Conservation (phyloP, 768 basidiomycete species). For the Tulasnella sp. region DNA sequence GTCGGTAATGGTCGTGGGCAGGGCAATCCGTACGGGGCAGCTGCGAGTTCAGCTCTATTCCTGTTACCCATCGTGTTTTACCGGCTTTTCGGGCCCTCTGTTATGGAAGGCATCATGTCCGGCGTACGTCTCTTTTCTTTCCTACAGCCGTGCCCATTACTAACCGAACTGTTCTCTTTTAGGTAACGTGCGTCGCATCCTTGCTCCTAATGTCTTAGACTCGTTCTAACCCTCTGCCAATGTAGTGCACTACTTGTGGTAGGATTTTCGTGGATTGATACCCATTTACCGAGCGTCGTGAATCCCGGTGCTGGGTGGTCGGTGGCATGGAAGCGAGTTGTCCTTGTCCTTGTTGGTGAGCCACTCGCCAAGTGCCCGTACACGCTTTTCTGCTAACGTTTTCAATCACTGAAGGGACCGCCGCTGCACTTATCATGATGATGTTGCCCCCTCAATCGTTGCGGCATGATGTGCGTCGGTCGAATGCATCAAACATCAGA, state of each 20-base stretch:
- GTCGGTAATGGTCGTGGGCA: conserved; percentile 38
- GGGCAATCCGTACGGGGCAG: conserved; percentile 51
- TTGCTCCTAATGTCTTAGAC: background rate
- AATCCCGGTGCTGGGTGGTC: conserved; percentile 48
- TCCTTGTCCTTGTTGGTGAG: conserved; percentile 45
- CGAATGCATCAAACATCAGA: conserved; percentile 38
- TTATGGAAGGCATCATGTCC: conserved; percentile 35
- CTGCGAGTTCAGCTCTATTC: conserved; percentile 42
- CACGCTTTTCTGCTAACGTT: background rate
- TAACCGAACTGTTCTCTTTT: background rate
- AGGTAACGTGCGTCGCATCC: background rate
- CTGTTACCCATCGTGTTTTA: conserved; percentile 43
- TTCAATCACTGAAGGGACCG: conserved; percentile 33
- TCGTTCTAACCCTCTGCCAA: conserved; percentile 24
- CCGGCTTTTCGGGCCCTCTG: conserved; percentile 41
- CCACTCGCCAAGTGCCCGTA: background rate
- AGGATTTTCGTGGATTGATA: conserved; percentile 54
- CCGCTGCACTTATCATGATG: conserved; percentile 48
- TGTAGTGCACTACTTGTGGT: conserved; percentile 41
- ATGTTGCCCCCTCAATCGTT: conserved; percentile 46
- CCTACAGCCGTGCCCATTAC: background rate
- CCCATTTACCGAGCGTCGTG: conserved; percentile 38
- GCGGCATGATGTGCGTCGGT: conserved; percentile 40
- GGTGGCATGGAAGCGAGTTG: conserved; percentile 46
- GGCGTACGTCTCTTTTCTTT: conserved; percentile 30